phyloP scores from a whole-genome alignment of 768 basidiomycete genomes.

The Lentinula raphanica region DNA sequence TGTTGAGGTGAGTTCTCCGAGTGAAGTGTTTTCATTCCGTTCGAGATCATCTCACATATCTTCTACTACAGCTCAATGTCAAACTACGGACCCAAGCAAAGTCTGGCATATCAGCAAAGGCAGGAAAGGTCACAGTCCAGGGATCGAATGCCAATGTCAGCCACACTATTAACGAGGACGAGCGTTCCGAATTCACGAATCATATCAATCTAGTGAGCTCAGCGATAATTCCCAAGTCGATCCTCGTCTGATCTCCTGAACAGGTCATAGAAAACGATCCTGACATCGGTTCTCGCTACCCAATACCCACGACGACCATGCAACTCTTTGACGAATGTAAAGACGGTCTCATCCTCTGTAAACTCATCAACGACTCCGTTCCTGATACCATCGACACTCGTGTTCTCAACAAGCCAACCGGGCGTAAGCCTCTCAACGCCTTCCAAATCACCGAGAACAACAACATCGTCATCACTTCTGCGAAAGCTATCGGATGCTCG shows the following conservation, averaged over 20 bases:
- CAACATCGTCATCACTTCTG: constrained; percentile 97
- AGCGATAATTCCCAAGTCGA: neutral
- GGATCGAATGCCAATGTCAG: constrained; percentile 94
- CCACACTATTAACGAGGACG: constrained; percentile 97
- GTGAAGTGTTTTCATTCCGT: neutral
- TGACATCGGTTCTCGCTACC: constrained; percentile 76
- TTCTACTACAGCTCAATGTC: constrained; percentile 60
- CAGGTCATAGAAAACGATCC: constrained; percentile 89
- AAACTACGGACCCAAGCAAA: constrained; percentile 60
- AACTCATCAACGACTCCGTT: constrained; percentile 98
- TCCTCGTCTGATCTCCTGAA: constrained; percentile 1
- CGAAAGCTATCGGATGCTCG: constrained; percentile 96
- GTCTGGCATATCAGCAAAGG: constrained; percentile 51
- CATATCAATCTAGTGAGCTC: constrained; percentile 87
- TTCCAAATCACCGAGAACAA: constrained; percentile 99
- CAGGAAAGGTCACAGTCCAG: constrained; percentile 89
- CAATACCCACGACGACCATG: constrained; percentile 95
- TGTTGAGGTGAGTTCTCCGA: constrained; percentile 72
- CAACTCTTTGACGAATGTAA: constrained; percentile 96
- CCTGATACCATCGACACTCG: constrained; percentile 99
- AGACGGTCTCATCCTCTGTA: constrained; percentile 94
- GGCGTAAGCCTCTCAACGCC: constrained; percentile 84
- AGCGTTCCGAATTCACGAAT: constrained; percentile 91
- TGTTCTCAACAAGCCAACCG: constrained; percentile 86
- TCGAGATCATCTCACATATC: neutral